A percentile compares a stretch with the other conserved stretches of the same genome.
phyloP scores from a whole-genome alignment of 1,139 yeast species.

The Candida sanyaensis region DNA sequence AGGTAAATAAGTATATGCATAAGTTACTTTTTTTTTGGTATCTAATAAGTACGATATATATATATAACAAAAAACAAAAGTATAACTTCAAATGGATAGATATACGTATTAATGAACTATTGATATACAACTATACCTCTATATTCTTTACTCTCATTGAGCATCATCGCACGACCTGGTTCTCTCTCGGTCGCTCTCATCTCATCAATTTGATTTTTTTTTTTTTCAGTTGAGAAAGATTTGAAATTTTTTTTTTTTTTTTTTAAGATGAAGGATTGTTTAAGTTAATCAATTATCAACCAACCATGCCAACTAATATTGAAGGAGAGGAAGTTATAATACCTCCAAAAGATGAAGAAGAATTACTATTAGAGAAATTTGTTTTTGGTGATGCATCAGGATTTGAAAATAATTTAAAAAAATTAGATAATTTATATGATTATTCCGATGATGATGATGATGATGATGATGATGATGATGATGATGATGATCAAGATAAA shows the following conservation, averaged over 20 bases:
- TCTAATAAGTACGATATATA: too few species aligned
- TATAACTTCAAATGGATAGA: too few species aligned
- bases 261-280: too few species aligned
- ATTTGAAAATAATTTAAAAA: constrained; percentile 66
- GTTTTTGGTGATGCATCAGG: constrained; percentile 91
- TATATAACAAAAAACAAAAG: too few species aligned
- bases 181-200: neutral
- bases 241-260: neutral
- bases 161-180: neutral
- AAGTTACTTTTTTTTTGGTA: neutral
- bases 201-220: constrained; percentile 4
- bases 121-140: too few species aligned
- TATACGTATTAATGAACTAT: too few species aligned
- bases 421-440: constrained; percentile 56
- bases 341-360: constrained; percentile 84
- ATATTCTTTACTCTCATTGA: too few species aligned
- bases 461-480: too few species aligned
- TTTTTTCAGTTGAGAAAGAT: neutral
- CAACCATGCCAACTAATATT: constrained; percentile 23
- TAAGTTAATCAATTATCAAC: too few species aligned
- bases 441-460: constrained; percentile 46
- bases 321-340: constrained; percentile 34
- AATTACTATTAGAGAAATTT: constrained; percentile 70
- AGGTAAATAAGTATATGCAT: constrained; percentile 15
- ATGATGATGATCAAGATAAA: constrained; percentile 14